Base-by-base conservation (phyloP, 2,329 filamentous ascomycete species). In the Phyllosticta citriasiana region DNA sequence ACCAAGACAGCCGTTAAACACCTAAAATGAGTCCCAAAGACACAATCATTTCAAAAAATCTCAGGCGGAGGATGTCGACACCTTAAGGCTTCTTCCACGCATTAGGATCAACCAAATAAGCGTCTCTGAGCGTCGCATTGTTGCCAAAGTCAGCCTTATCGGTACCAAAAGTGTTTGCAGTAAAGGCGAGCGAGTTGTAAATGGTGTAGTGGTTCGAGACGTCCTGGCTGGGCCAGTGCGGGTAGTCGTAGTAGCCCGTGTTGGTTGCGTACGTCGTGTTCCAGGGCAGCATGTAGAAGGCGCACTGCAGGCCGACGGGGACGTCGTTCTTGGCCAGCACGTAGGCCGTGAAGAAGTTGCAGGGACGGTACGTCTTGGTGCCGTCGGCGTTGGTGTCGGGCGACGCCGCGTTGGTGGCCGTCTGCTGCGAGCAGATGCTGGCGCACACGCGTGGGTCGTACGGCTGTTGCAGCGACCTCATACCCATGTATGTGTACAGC, bases 271-370 rank as follows among this genome's bases (percentile, higher is more conserved):
- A 60, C 2, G 58, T 60, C 10, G 33, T 25, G 35, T 55, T 60
- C 58, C 58, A 60, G 25, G 58, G 58, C 5, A 60, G 58, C 4
- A 27, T 27, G 40, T 60, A 60, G n/a, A 60, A 26, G 35, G 59
- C 40, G 22, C 59, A 61, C 47, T 53, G 52, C 25, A 57, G 26
- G 4, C 59, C 59, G 26, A 56, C 40, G 40, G 59, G 59, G 40
- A 56, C 40, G 3, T 53, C 59, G 30, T 61, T 57, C 59, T 56
- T 57, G n/a, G 55, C 53, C 59, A 61, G 16, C n/a, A 26, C 59
- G 59, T 61, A 61, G n/a, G 59, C 54, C 16, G 52, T 54, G 14
- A 61, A 61, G 22, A 56, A 56, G 55, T 61, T 61, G 58, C 58
- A 60, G 4, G 58, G 53, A 30, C 50, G 55, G 58, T 60, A 60